phyloP scores from a whole-genome alignment of 2,329 filamentous ascomycete species.

The Fusarium sp. region DNA sequence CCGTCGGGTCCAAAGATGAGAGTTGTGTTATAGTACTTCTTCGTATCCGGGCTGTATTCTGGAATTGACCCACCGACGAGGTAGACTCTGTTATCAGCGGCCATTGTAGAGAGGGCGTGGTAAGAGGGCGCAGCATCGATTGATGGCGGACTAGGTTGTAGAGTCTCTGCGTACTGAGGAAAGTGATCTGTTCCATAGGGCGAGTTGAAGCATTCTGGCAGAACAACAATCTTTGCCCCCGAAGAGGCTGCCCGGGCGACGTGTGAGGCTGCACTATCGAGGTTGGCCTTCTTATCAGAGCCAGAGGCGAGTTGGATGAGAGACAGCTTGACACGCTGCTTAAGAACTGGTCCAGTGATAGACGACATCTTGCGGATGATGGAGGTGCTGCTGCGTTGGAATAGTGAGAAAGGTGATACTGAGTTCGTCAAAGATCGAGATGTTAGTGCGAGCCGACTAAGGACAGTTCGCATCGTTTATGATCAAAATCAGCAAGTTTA shows the following conservation, averaged over 20 bases:
- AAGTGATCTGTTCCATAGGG: slow-evolving; percentile 94
- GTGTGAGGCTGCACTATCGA: slow-evolving; percentile 80
- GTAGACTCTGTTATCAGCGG: slow-evolving; percentile 80
- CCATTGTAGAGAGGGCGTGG: slow-evolving; percentile 83
- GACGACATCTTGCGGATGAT: slow-evolving; percentile 50
- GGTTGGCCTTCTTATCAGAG: slow-evolving; percentile 85
- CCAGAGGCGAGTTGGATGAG: slow-evolving; percentile 84
- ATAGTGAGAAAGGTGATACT: slow-evolving; percentile 21
- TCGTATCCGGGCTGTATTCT: slow-evolving; percentile 68
- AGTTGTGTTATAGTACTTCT: slow-evolving; percentile 89
- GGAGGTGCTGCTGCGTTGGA: slow-evolving; percentile 16
- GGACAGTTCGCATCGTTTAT: slow-evolving; percentile 31
- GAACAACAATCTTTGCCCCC: slow-evolving; percentile 86
- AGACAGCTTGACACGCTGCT: slow-evolving; percentile 80
- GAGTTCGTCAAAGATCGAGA: slow-evolving; percentile 25
- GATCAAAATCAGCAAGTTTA: background rate
- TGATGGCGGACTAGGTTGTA: slow-evolving; percentile 79
- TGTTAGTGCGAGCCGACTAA: slow-evolving; percentile 16
- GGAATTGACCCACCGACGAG: slow-evolving; percentile 93
- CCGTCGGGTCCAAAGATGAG: slow-evolving; percentile 84
- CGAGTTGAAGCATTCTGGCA: slow-evolving; percentile 99
- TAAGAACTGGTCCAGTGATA: slow-evolving; percentile 62
- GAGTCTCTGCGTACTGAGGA: slow-evolving; percentile 87
- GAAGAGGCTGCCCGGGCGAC: slow-evolving; percentile 80
- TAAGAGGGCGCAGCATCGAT: slow-evolving; percentile 79